phyloP scores from a whole-genome alignment of 106 monocot genomes.

The Dendrobium nobile region DNA sequence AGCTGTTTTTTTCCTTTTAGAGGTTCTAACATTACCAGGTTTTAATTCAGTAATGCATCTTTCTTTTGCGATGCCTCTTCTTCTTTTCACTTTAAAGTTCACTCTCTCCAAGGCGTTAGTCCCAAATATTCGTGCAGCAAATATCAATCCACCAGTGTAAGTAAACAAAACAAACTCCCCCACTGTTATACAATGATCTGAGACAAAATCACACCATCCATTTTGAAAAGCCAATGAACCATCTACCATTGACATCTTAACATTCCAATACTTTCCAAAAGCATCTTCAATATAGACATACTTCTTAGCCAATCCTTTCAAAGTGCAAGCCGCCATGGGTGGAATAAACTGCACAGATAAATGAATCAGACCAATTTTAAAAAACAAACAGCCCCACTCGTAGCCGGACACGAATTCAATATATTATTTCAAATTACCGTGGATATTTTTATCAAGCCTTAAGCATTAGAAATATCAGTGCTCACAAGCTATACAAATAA shows the following conservation, averaged over 20 bases:
- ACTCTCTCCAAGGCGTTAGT: slow-evolving; percentile 21
- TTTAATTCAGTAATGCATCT: not conserved
- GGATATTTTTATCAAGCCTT: not conserved
- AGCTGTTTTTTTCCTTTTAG: slow-evolving; percentile 3
- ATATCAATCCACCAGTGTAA: slow-evolving; percentile 8
- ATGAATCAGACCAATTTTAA: not conserved
- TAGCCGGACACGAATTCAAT: not conserved
- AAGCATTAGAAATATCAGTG: not conserved
- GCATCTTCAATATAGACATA: slow-evolving; percentile 21
- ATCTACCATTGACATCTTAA: slow-evolving; percentile 10
- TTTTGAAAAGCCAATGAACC: slow-evolving; percentile 31
- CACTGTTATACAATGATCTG: slow-evolving; percentile 19
- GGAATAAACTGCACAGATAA: slow-evolving; percentile 28
- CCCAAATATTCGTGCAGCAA: slow-evolving; percentile 23
- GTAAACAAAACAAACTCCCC: slow-evolving; percentile 32
- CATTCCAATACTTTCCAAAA: slow-evolving; percentile 14
- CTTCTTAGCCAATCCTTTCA: slow-evolving; percentile 9
- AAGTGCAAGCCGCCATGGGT: slow-evolving; percentile 9
- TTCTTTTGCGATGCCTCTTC: not conserved
- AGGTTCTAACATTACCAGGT: not conserved
- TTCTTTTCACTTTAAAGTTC: slow-evolving; percentile 1
- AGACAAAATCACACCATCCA: slow-evolving; percentile 34
- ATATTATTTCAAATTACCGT: not conserved
- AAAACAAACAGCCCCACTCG: not conserved
- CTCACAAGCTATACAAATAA: not conserved